Percentiles rank a stretch among this genome's conserved stretches.
phyloP scores from a whole-genome alignment of 495 filamentous ascomycete genomes.

The Lasiosphaeriaceae sp. region DNA sequence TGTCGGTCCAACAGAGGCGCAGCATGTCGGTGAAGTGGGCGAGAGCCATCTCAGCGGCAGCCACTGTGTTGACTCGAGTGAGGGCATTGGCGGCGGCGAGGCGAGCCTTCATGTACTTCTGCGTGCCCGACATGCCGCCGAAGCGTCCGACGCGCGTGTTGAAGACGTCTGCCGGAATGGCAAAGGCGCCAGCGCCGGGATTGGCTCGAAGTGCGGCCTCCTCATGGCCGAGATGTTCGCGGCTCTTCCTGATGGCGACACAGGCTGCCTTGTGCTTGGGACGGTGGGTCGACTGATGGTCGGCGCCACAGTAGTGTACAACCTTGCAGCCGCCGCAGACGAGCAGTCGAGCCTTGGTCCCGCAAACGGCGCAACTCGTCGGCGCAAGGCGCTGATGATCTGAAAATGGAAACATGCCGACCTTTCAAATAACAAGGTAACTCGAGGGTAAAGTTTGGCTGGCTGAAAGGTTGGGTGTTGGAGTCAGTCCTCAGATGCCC shows the following conservation, averaged over 20 bases:
- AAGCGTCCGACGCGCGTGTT: conserved; percentile 3
- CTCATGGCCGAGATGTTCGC: conserved; percentile 23
- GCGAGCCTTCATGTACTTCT: conserved; percentile 40
- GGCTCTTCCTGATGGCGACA: conserved; percentile 29
- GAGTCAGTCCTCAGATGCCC: no score
- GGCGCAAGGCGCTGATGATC: neutral
- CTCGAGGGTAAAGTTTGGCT: no score
- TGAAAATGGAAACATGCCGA: no score
- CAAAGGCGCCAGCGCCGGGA: neutral
- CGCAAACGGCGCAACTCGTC: conserved; percentile 2
- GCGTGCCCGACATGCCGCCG: conserved; percentile 21
- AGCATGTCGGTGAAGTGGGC: conserved; percentile 39
- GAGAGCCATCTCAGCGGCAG: conserved; percentile 30
- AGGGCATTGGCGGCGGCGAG: conserved; percentile 28
- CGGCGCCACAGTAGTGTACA: conserved; percentile 42
- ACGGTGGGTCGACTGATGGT: conserved; percentile 40
- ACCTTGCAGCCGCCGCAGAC: conserved; percentile 42
- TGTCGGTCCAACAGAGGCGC: conserved; percentile 39
- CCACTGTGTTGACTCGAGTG: conserved; percentile 23
- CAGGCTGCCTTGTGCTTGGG: conserved; percentile 42
- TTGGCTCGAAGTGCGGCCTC: conserved; percentile 32
- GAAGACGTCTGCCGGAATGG: conserved; percentile 3
- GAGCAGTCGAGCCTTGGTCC: neutral
- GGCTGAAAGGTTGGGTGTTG: no score
- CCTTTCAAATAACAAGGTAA: no score